These are phyloP conservation scores for Pythium folliculosum DNA, from an alignment of 352 stramenopile genomes.

Conservation along the genomic window DNA sequence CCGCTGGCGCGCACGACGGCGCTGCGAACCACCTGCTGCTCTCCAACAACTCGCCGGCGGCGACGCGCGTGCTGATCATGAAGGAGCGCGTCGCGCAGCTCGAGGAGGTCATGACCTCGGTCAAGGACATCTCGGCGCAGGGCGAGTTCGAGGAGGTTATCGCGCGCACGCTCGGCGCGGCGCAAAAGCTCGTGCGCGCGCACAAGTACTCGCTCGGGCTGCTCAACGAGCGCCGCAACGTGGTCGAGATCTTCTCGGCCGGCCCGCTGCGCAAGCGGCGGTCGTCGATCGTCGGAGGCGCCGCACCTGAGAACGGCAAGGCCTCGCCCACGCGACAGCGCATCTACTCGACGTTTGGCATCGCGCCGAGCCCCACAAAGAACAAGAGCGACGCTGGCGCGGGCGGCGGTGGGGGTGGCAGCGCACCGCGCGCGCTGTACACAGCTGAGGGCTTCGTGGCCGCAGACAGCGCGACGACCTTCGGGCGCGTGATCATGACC, in stretches of 20 bases:
- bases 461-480: slow-evolving; percentile 61
- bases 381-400: slow-evolving; percentile 5
- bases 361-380: slow-evolving; percentile 21
- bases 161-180: slow-evolving; percentile 47
- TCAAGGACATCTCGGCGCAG: slow-evolving; percentile 62
- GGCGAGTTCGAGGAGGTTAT: slow-evolving; percentile 63
- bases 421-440: slow-evolving; percentile 21
- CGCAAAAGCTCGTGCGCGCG: slow-evolving; percentile 53
- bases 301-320: neutral
- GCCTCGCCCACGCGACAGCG: slow-evolving; percentile 11
- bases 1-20: neutral
- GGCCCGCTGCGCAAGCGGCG: slow-evolving; percentile 7
- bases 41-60: slow-evolving; percentile 1
- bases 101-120: slow-evolving; percentile 54
- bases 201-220: slow-evolving; percentile 71
- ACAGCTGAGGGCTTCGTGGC: slow-evolving; percentile 57
- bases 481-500: slow-evolving; percentile 68
- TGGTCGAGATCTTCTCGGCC: slow-evolving; percentile 59
- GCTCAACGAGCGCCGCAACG: slow-evolving; percentile 57
- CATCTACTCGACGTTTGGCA: slow-evolving; percentile 30
- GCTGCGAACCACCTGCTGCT: slow-evolving; percentile 20
- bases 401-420: too few species aligned
- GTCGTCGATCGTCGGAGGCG: neutral
- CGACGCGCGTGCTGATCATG: slow-evolving; percentile 33
- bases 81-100: slow-evolving; percentile 55